phyloP scores from a whole-genome alignment of 371 early-diverging fungal species.

The Catenaria anguillulae region DNA sequence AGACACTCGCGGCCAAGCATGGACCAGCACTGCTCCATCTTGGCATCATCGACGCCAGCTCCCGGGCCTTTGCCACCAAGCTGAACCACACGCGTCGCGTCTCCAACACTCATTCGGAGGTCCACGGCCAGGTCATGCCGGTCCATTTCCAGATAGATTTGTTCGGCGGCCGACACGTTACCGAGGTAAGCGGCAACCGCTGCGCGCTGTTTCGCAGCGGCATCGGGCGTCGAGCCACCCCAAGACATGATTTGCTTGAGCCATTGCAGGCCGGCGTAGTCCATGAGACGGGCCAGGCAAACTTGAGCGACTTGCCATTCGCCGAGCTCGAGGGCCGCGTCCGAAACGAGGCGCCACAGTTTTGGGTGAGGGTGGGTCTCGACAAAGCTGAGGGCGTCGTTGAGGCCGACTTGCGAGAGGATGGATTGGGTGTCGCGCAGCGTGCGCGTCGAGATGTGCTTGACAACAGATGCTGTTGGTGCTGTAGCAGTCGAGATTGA shows the following conservation, averaged over 20 bases:
- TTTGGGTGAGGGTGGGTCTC: slow-evolving; percentile 31
- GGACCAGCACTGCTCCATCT: slow-evolving; percentile 34
- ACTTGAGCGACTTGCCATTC: slow-evolving; percentile 27
- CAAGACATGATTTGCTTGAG: slow-evolving; percentile 25
- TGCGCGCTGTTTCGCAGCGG: slow-evolving; percentile 26
- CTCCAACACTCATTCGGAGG: slow-evolving; percentile 29
- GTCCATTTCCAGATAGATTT: slow-evolving; percentile 31
- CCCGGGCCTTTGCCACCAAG: slow-evolving; percentile 29
- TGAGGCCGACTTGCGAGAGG: slow-evolving; percentile 20
- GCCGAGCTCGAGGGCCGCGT: slow-evolving; percentile 26
- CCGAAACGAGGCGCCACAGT: slow-evolving; percentile 33
- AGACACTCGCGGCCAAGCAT: slow-evolving; percentile 33
- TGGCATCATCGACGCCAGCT: slow-evolving; percentile 27
- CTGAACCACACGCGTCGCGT: slow-evolving; percentile 38
- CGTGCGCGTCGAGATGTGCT: slow-evolving; percentile 16
- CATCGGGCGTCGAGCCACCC: slow-evolving; percentile 9
- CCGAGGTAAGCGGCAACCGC: slow-evolving; percentile 27
- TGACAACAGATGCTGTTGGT: too few species aligned
- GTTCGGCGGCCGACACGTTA: slow-evolving; percentile 28
- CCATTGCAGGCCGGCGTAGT: slow-evolving; percentile 31
- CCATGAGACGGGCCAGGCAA: slow-evolving; percentile 23
- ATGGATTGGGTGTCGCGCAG: slow-evolving; percentile 18
- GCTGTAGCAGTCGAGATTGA: too few species aligned
- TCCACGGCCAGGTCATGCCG: slow-evolving; percentile 37
- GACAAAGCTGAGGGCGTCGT: slow-evolving; percentile 29